These are phyloP conservation scores for Hypoxylon sp. DNA, from an alignment of 2,329 filamentous ascomycete genomes.

Conservation along the genomic window DNA sequence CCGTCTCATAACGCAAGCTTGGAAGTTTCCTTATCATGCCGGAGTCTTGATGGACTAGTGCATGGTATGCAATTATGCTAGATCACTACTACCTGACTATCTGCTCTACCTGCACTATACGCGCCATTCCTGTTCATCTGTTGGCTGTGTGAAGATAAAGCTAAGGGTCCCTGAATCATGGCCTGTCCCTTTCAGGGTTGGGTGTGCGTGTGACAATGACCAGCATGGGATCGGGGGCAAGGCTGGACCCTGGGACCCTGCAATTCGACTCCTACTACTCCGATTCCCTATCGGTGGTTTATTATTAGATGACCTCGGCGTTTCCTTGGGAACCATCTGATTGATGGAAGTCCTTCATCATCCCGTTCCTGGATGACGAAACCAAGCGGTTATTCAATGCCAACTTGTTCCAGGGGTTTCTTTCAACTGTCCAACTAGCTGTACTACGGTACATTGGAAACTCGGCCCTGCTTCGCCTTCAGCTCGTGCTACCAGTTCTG, in stretches of 20 bases:
- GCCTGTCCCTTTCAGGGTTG: conserved; percentile 18
- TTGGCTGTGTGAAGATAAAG: conserved; percentile 28
- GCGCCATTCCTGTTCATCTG: conserved; percentile 21
- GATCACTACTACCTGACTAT: conserved; percentile 29
- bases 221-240: conserved; percentile 16
- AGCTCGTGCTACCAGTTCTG: conserved; percentile 31
- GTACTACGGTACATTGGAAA: conserved; percentile 14
- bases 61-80: conserved; percentile 34
- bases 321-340: conserved; percentile 4
- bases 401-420: conserved; percentile 23
- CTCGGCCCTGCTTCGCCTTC: conserved; percentile 37
- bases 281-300: conserved; percentile 36
- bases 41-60: conserved; percentile 16
- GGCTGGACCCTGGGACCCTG: conserved; percentile 17
- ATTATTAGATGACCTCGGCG: conserved; percentile 38
- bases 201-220: conserved; percentile 39
- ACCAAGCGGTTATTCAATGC: conserved; percentile 28
- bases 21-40: conserved; percentile 18
- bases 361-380: conserved; percentile 23
- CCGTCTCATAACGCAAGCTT: background rate
- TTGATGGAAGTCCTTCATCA: conserved; percentile 24
- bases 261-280: no score
- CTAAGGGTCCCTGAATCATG: conserved; percentile 15
- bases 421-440: conserved; percentile 7
- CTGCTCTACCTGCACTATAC: conserved; percentile 20